phyloP scores from a whole-genome alignment of 768 basidiomycete genomes.

The Tricholoma terreum region DNA sequence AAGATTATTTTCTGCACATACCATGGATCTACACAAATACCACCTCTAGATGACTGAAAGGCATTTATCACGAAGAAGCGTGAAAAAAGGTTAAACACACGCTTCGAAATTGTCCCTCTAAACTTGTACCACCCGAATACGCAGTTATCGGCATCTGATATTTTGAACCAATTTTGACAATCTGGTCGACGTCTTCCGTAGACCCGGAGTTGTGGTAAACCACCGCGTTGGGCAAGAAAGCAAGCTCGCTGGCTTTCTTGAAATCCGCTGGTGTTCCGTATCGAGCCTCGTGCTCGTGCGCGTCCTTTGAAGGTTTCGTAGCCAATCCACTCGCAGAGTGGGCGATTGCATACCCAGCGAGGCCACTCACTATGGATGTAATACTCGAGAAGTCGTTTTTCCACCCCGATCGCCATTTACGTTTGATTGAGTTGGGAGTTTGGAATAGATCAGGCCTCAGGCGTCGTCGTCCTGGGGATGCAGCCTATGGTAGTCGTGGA shows the following conservation, averaged over 20 bases:
- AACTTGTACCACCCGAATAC: too few species aligned
- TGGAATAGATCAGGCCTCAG: neutral
- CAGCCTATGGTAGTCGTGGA: neutral
- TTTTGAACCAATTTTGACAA: slow-evolving; percentile 73
- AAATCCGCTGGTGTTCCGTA: slow-evolving; percentile 58
- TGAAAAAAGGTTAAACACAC: slow-evolving; percentile 6
- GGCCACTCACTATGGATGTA: neutral
- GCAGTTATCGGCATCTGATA: slow-evolving; percentile 80
- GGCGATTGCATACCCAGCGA: neutral
- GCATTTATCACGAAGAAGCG: neutral
- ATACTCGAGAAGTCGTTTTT: neutral
- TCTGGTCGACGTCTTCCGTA: slow-evolving; percentile 79
- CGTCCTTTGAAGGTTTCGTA: neutral
- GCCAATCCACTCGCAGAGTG: too few species aligned
- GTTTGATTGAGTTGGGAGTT: too few species aligned
- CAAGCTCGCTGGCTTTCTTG: slow-evolving; percentile 43
- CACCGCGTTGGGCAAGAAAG: slow-evolving; percentile 49
- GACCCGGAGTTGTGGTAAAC: slow-evolving; percentile 61
- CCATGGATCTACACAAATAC: too few species aligned
- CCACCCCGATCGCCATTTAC: neutral
- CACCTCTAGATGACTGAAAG: slow-evolving; percentile 42
- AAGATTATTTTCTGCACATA: too few species aligned
- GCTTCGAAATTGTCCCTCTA: too few species aligned
- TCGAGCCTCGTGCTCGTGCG: slow-evolving; percentile 15
- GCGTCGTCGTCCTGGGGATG: neutral